phyloP scores from a whole-genome alignment of 371 early-diverging fungal species.

The Fennellomyces sp. region DNA sequence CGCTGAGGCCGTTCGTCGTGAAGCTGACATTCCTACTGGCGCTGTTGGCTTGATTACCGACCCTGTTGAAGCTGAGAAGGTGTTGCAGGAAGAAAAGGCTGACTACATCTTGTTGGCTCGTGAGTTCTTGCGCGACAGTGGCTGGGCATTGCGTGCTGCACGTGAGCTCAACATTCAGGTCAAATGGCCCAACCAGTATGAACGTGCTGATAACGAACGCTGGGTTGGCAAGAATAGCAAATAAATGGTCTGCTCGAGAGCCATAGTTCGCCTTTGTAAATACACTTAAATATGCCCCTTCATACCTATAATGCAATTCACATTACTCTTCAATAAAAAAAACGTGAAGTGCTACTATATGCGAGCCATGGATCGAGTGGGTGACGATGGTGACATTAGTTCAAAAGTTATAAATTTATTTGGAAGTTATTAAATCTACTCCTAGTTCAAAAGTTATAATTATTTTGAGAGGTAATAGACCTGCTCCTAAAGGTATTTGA shows the following conservation, averaged over 20 bases:
- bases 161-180: slow-evolving; percentile 66
- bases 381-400: no score
- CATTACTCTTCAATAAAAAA: no score
- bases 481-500: no score
- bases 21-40: slow-evolving; percentile 60
- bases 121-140: slow-evolving; percentile 69
- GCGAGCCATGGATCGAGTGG: no score
- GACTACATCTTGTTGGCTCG: slow-evolving; percentile 69
- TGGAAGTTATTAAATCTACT: no score
- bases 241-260: not conserved
- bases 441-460: no score
- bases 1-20: slow-evolving; percentile 60
- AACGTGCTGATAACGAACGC: slow-evolving; percentile 33
- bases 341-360: no score
- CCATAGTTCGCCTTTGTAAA: not conserved
- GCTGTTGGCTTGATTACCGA: slow-evolving; percentile 81
- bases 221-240: slow-evolving; percentile 12
- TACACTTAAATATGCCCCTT: not conserved
- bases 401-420: no score
- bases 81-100: slow-evolving; percentile 69
- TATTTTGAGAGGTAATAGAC: no score
- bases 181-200: slow-evolving; percentile 70
- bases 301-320: no score
- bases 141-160: slow-evolving; percentile 40
- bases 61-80: slow-evolving; percentile 66